Evolutionary conservation across 2,329 filamentous ascomycete genomes (phyloP).

Genomic region (Pseudogymnoascus sp.): DNA sequence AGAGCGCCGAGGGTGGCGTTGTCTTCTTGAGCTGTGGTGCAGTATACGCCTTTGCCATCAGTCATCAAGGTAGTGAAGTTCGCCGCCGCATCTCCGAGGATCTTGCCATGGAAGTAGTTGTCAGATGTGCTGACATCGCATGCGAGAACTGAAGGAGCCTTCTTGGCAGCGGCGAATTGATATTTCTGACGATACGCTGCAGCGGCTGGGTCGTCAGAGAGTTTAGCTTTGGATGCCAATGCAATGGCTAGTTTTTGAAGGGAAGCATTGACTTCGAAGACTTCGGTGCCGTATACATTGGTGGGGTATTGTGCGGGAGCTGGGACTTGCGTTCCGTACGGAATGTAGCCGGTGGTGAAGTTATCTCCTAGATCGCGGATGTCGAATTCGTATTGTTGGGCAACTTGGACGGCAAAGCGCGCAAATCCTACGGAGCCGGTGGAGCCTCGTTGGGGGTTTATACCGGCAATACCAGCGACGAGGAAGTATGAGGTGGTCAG

Average conservation of each 20-base stretch:
- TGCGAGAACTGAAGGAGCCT: slow-evolving; percentile 49
- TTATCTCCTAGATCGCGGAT: slow-evolving; percentile 59
- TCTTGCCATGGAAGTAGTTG: slow-evolving; percentile 61
- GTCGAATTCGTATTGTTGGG: slow-evolving; percentile 71
- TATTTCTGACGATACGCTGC: slow-evolving; percentile 52
- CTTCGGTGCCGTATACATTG: slow-evolving; percentile 61
- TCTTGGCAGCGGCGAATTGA: slow-evolving; percentile 39
- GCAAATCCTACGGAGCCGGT: slow-evolving; percentile 62
- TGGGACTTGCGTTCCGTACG: slow-evolving; percentile 46
- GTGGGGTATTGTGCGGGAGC: slow-evolving; percentile 51
- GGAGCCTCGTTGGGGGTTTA: slow-evolving; percentile 62
- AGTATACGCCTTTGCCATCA: slow-evolving; percentile 62
- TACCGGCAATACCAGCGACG: slow-evolving; percentile 66
- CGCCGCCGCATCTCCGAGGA: slow-evolving; percentile 58
- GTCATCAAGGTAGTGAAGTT: slow-evolving; percentile 59
- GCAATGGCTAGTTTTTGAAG: slow-evolving; percentile 48
- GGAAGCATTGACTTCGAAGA: slow-evolving; percentile 58
- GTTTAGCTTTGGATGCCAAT: slow-evolving; percentile 45
- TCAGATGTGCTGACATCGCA: slow-evolving; percentile 67
- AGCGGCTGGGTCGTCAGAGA: slow-evolving; percentile 46
- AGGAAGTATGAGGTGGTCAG: slow-evolving; percentile 64
- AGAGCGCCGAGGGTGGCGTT: slow-evolving; percentile 63
- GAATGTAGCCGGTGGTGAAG: slow-evolving; percentile 63
- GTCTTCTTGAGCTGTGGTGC: slow-evolving; percentile 67
- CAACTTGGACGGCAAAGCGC: slow-evolving; percentile 66